Evolutionary conservation across 805 yeast species (phyloP), one percentile per base, ranked within the genome.

Genomic region (Jamesozyma rosinii): DNA sequence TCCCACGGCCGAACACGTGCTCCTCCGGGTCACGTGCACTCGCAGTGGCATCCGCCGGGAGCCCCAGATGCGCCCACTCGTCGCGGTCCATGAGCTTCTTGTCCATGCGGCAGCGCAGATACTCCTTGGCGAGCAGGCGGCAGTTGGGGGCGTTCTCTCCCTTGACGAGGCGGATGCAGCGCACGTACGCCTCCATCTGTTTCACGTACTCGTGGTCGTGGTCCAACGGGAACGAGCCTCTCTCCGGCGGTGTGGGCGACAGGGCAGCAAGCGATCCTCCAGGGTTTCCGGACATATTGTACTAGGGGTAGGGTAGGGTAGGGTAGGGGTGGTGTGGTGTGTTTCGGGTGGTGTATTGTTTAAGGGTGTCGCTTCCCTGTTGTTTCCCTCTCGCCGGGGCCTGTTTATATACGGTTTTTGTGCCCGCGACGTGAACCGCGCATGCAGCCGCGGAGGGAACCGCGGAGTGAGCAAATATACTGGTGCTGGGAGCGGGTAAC

Each of bases 161-260:
- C 44, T 72, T 73, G 14, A 88, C 86, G 27, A 78, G 67, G 57
- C 83, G 81, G 64, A 90, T 67, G 65, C 98, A 90, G 38, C 77
- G 67, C 49, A 90, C 67, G 59, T 90, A 90, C 38, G 75, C 75
- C 36, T 71, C 59, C 92, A 89, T 92, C 45, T 77, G 75, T 19
- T 70, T 69, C 19, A 79, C 76, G 58, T 97, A 90, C 50, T 92
- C 97, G 6, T 74, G 75, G 46, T 76, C 80, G 57, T 90, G 98
- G 57, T 90, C 98, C 37, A 90, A 68, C 0, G 97, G 98, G 63
- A 90, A 90, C 0, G 97, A 86, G 0, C 98, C 98, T 51, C 96
- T 69, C 51, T 90, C 95, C 2, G 98, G 98, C 19, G 98, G 95
- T 0, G 90, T 82, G 9, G 97, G 95, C 13, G 77, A 70, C 70